Conservation (phyloP, 768 basidiomycete species). For the Rhizopogon rudus region DNA sequence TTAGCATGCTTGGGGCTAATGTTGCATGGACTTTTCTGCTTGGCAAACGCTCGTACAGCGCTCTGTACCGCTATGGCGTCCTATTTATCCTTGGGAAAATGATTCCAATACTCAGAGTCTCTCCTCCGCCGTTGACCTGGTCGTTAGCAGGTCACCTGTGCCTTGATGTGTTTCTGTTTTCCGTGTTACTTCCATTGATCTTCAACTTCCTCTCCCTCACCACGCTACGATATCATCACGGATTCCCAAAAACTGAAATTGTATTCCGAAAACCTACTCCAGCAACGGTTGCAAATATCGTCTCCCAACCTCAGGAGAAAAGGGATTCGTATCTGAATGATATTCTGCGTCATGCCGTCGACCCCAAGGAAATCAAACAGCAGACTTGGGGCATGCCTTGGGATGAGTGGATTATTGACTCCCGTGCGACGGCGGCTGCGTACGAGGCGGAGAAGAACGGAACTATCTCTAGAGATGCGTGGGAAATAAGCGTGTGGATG, state of each 20-base stretch:
- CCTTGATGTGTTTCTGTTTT: constrained; percentile 22
- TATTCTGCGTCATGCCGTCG: constrained; percentile 21
- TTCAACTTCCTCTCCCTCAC: constrained; percentile 16
- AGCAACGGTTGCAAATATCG: constrained; percentile 20
- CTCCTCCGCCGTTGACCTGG: constrained; percentile 12
- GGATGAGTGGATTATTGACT: constrained; percentile 29
- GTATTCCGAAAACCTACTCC: constrained; percentile 26
- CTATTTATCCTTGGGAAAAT: constrained; percentile 20
- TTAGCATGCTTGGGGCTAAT: constrained; percentile 22
- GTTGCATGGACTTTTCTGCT: constrained; percentile 19
- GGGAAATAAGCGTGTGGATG: constrained; percentile 30
- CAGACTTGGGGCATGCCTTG: constrained; percentile 23
- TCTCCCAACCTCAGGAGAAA: constrained; percentile 20
- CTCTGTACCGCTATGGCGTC: constrained; percentile 24
- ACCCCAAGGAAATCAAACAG: constrained; percentile 24
- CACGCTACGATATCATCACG: constrained; percentile 19
- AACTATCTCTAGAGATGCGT: constrained; percentile 14
- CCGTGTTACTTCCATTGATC: constrained; percentile 20
- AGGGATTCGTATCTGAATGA: constrained; percentile 19
- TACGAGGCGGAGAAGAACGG: constrained; percentile 17
- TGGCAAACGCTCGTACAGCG: constrained; percentile 15
- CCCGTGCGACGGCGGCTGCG: constrained; percentile 23
- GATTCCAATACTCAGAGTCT: constrained; percentile 5
- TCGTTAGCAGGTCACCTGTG: constrained; percentile 19
- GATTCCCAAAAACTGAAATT: constrained; percentile 23